Conservation (phyloP, 1,284 basidiomycete genomes). For the Fomitopsis betulina region DNA sequence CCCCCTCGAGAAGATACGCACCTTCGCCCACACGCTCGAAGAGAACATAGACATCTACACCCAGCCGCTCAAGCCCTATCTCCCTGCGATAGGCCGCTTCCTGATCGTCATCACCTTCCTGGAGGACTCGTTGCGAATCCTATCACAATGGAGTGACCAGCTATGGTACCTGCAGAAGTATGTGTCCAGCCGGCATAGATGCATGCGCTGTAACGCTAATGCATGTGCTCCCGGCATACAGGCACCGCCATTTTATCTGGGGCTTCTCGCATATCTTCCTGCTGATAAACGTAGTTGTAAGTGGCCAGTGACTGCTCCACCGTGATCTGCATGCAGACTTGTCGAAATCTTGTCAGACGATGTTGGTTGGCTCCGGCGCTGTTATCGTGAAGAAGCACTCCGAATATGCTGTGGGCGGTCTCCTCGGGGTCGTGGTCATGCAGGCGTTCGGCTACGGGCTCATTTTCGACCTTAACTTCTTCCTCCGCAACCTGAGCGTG, state of each 20-base stretch:
- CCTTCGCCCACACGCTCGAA: conserved; percentile 78
- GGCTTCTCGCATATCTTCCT: conserved; percentile 94
- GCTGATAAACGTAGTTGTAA: conserved; percentile 85
- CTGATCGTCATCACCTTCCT: conserved; percentile 98
- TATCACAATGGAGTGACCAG: conserved; percentile 95
- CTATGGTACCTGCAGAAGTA: conserved; percentile 94
- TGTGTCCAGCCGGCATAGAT: conserved; percentile 28
- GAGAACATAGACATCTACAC: conserved; percentile 91
- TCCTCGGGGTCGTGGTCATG: conserved; percentile 88
- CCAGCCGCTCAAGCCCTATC: conserved; percentile 91
- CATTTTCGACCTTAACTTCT: conserved; percentile 92
- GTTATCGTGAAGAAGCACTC: conserved; percentile 88
- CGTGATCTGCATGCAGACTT: neutral
- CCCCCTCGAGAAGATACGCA: conserved; percentile 80
- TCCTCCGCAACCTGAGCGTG: conserved; percentile 64
- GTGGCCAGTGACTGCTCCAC: conserved; percentile 29
- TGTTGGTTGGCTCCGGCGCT: conserved; percentile 84
- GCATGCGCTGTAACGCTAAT: neutral
- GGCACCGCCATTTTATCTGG: conserved; percentile 94
- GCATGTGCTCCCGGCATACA: conserved; percentile 25
- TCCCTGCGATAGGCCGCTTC: conserved; percentile 94
- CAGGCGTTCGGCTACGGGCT: conserved; percentile 65
- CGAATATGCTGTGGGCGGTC: conserved; percentile 85
- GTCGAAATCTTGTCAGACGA: conserved; percentile 52
- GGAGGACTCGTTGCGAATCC: conserved; percentile 92